Evolutionary conservation across 345 rosid genomes (phyloP).

Genomic region (Sisymbrium irio): DNA sequence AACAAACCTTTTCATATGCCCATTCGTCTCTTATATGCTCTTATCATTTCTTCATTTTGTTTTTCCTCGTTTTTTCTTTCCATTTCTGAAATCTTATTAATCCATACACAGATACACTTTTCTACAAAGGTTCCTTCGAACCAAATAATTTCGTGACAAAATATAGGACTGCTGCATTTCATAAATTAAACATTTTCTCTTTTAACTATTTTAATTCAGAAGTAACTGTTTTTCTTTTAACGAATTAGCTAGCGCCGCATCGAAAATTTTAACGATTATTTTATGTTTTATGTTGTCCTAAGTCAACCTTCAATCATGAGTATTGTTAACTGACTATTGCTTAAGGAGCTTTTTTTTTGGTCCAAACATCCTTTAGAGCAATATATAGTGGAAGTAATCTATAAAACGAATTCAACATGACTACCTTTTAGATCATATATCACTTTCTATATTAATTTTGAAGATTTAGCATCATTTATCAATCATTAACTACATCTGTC

Average conservation of each 20-base stretch:
- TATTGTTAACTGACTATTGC: conserved; percentile 5
- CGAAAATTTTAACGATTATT: background rate
- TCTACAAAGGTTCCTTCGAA: background rate
- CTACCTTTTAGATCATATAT: conserved; percentile 15
- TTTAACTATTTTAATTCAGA: background rate
- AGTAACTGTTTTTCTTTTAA: background rate
- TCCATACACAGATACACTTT: background rate
- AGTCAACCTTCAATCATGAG: conserved; percentile 13
- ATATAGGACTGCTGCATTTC: background rate
- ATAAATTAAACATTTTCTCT: background rate
- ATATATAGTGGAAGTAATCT: background rate
- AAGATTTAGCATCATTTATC: conserved; percentile 3
- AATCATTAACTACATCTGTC: conserved; percentile 5
- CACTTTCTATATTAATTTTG: conserved; percentile 10
- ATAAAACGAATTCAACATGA: conserved; percentile 18
- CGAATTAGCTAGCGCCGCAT: background rate
- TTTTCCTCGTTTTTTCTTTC: background rate
- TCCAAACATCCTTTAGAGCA: conserved; percentile 13
- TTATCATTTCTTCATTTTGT: conserved; percentile 1
- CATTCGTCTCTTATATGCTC: conserved; percentile 12
- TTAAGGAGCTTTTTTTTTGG: conserved; percentile 4
- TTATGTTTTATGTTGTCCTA: background rate
- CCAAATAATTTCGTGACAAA: background rate
- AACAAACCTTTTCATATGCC: conserved; percentile 2
- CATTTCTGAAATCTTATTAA: background rate